A percentile compares a stretch with the other conserved stretches of the same genome.
phyloP scores from a whole-genome alignment of 2,329 filamentous ascomycete genomes.

The Talaromyces sp. region DNA sequence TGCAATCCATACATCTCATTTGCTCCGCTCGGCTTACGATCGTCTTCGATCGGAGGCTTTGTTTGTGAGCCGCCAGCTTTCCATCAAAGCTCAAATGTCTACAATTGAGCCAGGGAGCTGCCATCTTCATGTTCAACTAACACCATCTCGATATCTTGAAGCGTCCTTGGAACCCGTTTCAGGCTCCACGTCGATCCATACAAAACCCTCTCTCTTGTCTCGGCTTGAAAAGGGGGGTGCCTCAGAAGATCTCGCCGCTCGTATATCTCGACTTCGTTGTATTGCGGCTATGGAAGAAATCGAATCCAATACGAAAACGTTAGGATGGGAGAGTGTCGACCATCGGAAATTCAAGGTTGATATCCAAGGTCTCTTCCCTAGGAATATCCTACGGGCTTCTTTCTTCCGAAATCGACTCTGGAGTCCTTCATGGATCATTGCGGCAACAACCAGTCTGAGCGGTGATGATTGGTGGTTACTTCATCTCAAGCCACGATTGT shows the following conservation, averaged over 20 bases:
- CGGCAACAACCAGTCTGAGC: conserved; percentile 62
- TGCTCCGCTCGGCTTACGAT: conserved; percentile 62
- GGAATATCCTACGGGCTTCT: conserved; percentile 58
- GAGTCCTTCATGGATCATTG: conserved; percentile 66
- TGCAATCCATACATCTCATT: conserved; percentile 66
- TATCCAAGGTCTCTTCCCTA: conserved; percentile 57
- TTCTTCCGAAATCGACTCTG: conserved; percentile 71
- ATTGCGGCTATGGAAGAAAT: conserved; percentile 36
- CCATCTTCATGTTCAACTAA: conserved; percentile 63
- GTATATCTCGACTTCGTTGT: conserved; percentile 34
- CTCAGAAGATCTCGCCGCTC: conserved; percentile 32
- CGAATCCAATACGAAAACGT: conserved; percentile 28
- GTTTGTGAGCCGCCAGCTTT: conserved; percentile 57
- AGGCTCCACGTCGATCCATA: conserved; percentile 68
- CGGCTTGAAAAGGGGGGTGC: conserved; percentile 64
- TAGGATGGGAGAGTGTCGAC: conserved; percentile 35
- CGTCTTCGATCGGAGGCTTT: conserved; percentile 57
- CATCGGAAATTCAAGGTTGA: conserved; percentile 33
- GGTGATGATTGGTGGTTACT: conserved; percentile 78
- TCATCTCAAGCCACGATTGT: conserved; percentile 21
- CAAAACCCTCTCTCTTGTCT: conserved; percentile 53
- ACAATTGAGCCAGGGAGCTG: conserved; percentile 61
- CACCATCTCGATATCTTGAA: conserved; percentile 54
- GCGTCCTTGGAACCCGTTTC: conserved; percentile 72
- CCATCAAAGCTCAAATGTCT: conserved; percentile 55